Percentiles rank a stretch among this genome's conserved stretches.
These are phyloP conservation scores for Durusdinium trenchii DNA, from an alignment of 73 alveolate genomes.

Conservation along the genomic window DNA sequence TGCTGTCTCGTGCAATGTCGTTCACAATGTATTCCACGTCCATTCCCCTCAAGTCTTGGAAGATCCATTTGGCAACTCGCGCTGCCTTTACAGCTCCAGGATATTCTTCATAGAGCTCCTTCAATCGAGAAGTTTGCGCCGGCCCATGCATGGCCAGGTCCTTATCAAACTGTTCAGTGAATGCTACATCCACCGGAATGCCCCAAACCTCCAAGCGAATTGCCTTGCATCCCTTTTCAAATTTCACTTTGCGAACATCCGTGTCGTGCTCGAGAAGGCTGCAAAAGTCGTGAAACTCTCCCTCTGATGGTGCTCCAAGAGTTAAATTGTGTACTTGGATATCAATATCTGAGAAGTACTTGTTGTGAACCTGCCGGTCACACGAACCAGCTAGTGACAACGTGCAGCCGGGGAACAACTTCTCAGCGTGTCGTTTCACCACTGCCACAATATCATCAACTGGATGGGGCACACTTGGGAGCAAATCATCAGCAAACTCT, in stretches of 20 bases:
- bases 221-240: conserved; percentile 2
- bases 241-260: not conserved
- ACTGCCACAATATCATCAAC: not conserved
- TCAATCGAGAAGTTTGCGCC: not conserved
- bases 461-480: not conserved
- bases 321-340: not conserved
- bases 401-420: conserved; percentile 16
- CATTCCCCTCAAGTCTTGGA: conserved; percentile 35
- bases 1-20: conserved; percentile 44
- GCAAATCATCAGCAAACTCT: not conserved
- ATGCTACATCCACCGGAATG: not conserved
- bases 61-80: conserved; percentile 60
- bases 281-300: not conserved
- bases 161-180: not conserved
- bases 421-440: not conserved
- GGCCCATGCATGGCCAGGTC: not conserved
- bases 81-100: conserved; percentile 34
- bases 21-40: conserved; percentile 29
- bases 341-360: conserved; percentile 44
- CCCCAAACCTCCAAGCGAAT: conserved; percentile 15
- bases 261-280: not conserved
- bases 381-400: not conserved
- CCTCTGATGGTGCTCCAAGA: not conserved
- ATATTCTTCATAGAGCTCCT: not conserved
- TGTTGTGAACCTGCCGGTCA: conserved; percentile 40